Percentiles rank a stretch among this genome's conserved stretches.
These are phyloP conservation scores for Voacanga thouarsii DNA, from an alignment of 257 asterid genomes.

Conservation along the genomic window DNA sequence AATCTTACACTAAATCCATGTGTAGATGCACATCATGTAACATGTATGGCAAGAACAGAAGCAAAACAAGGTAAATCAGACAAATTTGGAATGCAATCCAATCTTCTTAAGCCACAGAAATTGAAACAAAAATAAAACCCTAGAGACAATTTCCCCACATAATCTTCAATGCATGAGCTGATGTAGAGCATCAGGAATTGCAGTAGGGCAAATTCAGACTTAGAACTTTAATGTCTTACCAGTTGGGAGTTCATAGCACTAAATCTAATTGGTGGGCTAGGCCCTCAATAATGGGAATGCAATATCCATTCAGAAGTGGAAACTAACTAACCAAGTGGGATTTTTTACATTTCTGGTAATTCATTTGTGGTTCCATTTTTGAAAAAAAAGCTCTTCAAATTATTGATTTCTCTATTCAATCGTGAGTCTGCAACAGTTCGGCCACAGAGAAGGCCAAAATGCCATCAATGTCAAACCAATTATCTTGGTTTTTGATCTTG, in stretches of 20 bases:
- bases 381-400: not conserved
- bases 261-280: not conserved
- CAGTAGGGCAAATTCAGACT: not conserved
- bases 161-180: not conserved
- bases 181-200: not conserved
- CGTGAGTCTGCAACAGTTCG: not conserved
- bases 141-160: not conserved
- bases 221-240: not conserved
- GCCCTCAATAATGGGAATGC: not conserved
- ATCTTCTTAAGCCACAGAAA: not conserved
- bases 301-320: not conserved
- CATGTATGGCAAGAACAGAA: not conserved
- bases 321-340: not conserved
- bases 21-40: not conserved
- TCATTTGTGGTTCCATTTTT: not conserved
- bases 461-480: not conserved
- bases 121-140: not conserved
- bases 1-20: not conserved
- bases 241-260: not conserved
- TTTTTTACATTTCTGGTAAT: not conserved
- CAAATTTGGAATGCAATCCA: not conserved
- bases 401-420: not conserved
- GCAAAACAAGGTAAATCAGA: not conserved
- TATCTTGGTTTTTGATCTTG: not conserved
- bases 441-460: not conserved